Evolutionary conservation across 306 rosid genomes (phyloP).

Genomic region (Pyrus betulifolia): DNA sequence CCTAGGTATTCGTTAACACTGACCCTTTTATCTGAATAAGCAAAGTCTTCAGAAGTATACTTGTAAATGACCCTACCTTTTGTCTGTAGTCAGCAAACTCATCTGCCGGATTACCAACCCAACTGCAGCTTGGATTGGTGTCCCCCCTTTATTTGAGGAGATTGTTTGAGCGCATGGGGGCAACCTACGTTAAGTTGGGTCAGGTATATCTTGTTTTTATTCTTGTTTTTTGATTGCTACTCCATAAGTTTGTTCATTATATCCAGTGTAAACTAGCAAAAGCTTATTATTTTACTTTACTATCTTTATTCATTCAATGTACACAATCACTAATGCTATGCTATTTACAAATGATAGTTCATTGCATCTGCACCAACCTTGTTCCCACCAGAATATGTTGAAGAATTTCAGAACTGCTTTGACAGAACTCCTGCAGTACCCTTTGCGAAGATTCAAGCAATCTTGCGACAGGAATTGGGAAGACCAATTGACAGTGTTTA

Average conservation of each 20-base stretch:
- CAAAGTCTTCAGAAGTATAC: not conserved
- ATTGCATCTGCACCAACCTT: conserved; percentile 91
- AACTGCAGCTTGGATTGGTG: conserved; percentile 70
- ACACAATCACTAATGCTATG: conserved; percentile 16
- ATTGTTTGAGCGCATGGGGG: conserved; percentile 91
- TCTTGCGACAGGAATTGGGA: conserved; percentile 67
- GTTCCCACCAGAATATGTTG: conserved; percentile 88
- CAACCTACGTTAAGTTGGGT: conserved; percentile 87
- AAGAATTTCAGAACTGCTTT: conserved; percentile 92
- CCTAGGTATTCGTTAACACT: not conserved
- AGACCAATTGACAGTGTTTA: conserved; percentile 79
- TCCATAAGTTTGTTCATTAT: not conserved
- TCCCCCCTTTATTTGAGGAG: conserved; percentile 81
- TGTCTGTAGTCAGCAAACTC: conserved; percentile 61
- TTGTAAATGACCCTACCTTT: conserved; percentile 14
- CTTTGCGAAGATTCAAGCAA: conserved; percentile 60
- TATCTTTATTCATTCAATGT: not conserved
- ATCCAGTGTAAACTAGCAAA: not conserved
- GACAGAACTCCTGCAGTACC: conserved; percentile 89
- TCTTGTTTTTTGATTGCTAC: conserved; percentile 1
- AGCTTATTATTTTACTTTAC: not conserved
- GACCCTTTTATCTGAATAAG: not conserved
- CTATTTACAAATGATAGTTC: conserved; percentile 50
- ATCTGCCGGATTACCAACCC: conserved; percentile 52
- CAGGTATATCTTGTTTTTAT: conserved; percentile 49